phyloP scores from a whole-genome alignment of 257 asterid genomes.

The Solanum sejunctum region DNA sequence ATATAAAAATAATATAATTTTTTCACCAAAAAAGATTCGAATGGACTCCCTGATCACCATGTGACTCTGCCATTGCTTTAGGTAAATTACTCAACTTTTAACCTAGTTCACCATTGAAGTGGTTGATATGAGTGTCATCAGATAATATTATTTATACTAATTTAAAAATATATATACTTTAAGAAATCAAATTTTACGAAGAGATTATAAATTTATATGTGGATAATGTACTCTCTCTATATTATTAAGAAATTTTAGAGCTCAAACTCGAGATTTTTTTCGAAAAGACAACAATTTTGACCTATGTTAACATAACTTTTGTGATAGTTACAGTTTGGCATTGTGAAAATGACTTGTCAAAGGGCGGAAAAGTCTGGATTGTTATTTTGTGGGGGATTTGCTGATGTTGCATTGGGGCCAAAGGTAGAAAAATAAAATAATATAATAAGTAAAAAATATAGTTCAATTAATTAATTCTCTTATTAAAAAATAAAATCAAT shows the following conservation, averaged over 20 bases:
- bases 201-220: neutral
- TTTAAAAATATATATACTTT: neutral
- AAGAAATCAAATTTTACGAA: neutral
- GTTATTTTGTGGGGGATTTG: constrained; percentile 6
- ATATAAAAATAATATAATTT: no score
- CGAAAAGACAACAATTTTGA: neutral
- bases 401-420: neutral
- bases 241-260: neutral
- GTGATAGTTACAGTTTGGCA: neutral
- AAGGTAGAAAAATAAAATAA: neutral
- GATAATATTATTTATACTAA: neutral
- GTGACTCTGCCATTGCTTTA: neutral
- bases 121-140: neutral
- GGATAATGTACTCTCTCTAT: neutral
- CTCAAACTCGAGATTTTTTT: neutral
- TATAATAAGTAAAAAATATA: no score
- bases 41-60: no score
- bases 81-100: neutral
- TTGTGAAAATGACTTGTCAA: neutral
- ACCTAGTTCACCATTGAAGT: neutral
- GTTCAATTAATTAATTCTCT: no score
- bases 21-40: no score
- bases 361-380: neutral
- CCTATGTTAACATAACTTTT: neutral
- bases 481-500: neutral